Base-by-base conservation (phyloP, 805 yeast species). In the Yamadazyma paraphyllophila region DNA sequence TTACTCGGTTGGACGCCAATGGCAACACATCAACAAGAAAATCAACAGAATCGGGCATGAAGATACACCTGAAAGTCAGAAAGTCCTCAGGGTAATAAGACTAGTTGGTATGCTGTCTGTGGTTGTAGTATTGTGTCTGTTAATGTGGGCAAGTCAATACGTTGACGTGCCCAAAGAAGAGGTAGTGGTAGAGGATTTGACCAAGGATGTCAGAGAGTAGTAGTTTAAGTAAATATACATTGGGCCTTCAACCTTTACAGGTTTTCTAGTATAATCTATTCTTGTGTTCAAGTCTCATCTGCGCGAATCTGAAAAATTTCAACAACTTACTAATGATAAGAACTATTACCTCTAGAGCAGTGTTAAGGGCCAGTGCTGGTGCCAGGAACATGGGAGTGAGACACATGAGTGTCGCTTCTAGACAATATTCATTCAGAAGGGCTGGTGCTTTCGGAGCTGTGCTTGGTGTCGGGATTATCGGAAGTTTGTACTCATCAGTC, bases 11-110 rank as follows among this genome's bases (percentile, higher is more conserved):
- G 32, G 32, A 11, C 13, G 35, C 17, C 16, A 38, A 12, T 34
- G 29, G 37, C 32, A 31, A 24, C 6, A 14, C 2, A 33, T 44
- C n/a, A 44, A 38, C 30, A 33, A 36, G 16, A 48, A 52, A 32
- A 50, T 69, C 14, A 59, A 66, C 43, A 58, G 56, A 34, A 58
- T 71, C 14, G 71, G 67, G 4, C 66, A 63, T 39, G 74, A 67
- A 39, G 60, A 59, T 26, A 52, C 69, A 3, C 45, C 43, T 33
- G 70, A 61, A 37, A 60, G 72, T 3, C 53, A 59, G 41, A 56
- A 50, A 17, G 60, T 67, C 4, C 46, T 71, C 43, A 59, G 54
- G 36, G 14, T 40, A 7, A 34, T 63, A 1, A 45, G 68, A 42
- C 40, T 39, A 33, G 36, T 54, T 2, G 73, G 73, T 2, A 60